These are phyloP conservation scores for Coemansia sp. DNA, from an alignment of 192 early-diverging fungal species.

Conservation along the genomic window DNA sequence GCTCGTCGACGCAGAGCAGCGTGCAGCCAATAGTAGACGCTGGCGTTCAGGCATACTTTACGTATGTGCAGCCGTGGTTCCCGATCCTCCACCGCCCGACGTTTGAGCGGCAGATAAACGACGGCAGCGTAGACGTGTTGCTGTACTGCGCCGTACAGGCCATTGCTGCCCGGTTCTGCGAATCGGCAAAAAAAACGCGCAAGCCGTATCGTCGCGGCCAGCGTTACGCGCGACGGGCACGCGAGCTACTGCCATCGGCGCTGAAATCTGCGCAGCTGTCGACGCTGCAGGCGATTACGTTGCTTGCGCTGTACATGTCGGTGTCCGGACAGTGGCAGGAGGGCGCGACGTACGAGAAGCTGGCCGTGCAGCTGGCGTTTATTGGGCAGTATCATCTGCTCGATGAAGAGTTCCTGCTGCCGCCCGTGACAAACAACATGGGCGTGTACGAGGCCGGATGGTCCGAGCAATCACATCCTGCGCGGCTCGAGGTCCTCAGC, in stretches of 20 bases:
- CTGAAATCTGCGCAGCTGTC: constrained; percentile 13
- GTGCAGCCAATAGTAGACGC: constrained; percentile 19
- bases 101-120: constrained; percentile 37
- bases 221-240: constrained; percentile 26
- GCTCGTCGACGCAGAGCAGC: background rate
- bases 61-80: constrained; percentile 50
- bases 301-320: constrained; percentile 45
- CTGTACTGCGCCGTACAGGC: constrained; percentile 49
- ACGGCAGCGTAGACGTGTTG: constrained; percentile 27
- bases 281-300: constrained; percentile 37
- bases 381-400: constrained; percentile 49
- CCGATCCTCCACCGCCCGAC: constrained; percentile 49
- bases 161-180: constrained; percentile 24
- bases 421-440: constrained; percentile 44
- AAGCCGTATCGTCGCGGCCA: constrained; percentile 31
- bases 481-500: constrained; percentile 41
- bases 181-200: background rate
- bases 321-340: constrained; percentile 48
- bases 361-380: constrained; percentile 49
- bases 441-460: constrained; percentile 44
- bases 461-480: constrained; percentile 46
- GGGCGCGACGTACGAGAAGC: constrained; percentile 42
- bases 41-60: constrained; percentile 33
- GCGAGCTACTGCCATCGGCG: constrained; percentile 19
- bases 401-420: constrained; percentile 50